These are phyloP conservation scores for Talaromyces sp. DNA, from an alignment of 2,329 filamentous ascomycete genomes.

Conservation along the genomic window DNA sequence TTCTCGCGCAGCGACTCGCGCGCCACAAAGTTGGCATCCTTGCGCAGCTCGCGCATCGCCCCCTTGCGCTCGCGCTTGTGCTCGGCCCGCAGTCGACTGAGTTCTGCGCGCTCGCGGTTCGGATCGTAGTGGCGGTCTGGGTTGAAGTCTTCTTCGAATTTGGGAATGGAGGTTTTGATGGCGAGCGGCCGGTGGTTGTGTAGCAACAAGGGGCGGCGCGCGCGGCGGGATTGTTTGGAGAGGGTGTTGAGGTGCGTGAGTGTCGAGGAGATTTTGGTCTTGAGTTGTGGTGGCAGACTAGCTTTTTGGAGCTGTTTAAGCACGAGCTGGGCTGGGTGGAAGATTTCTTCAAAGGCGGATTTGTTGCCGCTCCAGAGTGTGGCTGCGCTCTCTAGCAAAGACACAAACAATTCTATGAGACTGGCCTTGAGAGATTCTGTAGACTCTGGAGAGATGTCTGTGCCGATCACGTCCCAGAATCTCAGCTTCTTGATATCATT, in stretches of 20 bases:
- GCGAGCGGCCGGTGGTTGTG: slow-evolving; percentile 85
- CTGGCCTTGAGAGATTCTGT: slow-evolving; percentile 51
- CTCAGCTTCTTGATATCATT: slow-evolving; percentile 48
- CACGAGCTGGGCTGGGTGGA: slow-evolving; percentile 59
- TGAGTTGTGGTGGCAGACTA: background rate
- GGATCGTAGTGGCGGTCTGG: slow-evolving; percentile 97
- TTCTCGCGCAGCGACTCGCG: slow-evolving; percentile 86
- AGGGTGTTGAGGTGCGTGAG: slow-evolving; percentile 34
- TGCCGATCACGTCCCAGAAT: slow-evolving; percentile 54
- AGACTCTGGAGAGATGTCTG: slow-evolving; percentile 17
- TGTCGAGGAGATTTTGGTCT: slow-evolving; percentile 25
- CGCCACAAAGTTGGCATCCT: slow-evolving; percentile 91
- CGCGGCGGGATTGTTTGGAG: slow-evolving; percentile 57
- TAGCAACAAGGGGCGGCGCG: slow-evolving; percentile 74
- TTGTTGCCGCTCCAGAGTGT: slow-evolving; percentile 66
- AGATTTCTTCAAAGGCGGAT: slow-evolving; percentile 72
- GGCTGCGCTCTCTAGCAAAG: slow-evolving; percentile 63
- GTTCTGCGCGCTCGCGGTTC: slow-evolving; percentile 80
- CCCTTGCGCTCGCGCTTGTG: slow-evolving; percentile 95
- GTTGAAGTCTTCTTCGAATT: slow-evolving; percentile 94
- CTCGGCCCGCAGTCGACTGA: slow-evolving; percentile 79
- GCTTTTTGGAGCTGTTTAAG: slow-evolving; percentile 33
- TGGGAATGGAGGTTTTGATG: slow-evolving; percentile 83
- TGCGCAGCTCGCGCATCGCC: slow-evolving; percentile 86
- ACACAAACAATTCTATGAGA: slow-evolving; percentile 58